Base-by-base conservation (phyloP, 495 filamentous ascomycete species). In the Talaromyces thailandensis region DNA sequence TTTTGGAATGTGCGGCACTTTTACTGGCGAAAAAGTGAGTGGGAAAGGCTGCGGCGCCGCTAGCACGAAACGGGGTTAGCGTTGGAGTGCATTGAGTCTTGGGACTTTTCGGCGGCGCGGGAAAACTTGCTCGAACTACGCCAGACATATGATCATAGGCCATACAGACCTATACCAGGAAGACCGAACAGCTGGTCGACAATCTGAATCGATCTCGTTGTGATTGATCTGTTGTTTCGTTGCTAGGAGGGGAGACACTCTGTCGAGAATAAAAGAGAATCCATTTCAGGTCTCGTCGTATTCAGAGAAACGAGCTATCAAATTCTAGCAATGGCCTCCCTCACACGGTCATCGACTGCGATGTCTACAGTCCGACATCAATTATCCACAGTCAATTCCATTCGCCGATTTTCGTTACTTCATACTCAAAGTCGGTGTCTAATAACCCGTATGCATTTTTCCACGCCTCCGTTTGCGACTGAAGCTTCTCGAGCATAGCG, bases 21-120 rank as follows among this genome's bases (percentile, higher is more conserved):
- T 56, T 60, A 64, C 67, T 67, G 64, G 67, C 63, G 66, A 73
- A 76, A 55, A 76, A 71, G 74, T 75, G 73, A 73, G 75, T 70
- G 76, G 69, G 70, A 73, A 70, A 71, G 71, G 71, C 70, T 68
- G 64, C 64, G 31, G 65, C 6, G 48, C 37, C 73, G 69, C 76
- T 79, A 79, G 66, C 48, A 57, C 28, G 2, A 21, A 57, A 21
- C n/a, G 26, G 29, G 52, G 2, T 25, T 57, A 57, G 55, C 55
- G 55, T 18, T 14, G 55, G 28, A 31, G 9, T 29, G 14, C 16
- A 56, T 28, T 24, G 50, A 26, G 50, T 18, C 26, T 55, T 55
- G 23, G 23, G 23, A 25, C 24, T 55, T 55, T 55, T 55, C 21
- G 51, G 21, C 23, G 50, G 21, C 51, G 51, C 51, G 51, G 51